These are phyloP conservation scores for Lipomyces anomalus DNA, from an alignment of 805 yeast species.

Conservation along the genomic window DNA sequence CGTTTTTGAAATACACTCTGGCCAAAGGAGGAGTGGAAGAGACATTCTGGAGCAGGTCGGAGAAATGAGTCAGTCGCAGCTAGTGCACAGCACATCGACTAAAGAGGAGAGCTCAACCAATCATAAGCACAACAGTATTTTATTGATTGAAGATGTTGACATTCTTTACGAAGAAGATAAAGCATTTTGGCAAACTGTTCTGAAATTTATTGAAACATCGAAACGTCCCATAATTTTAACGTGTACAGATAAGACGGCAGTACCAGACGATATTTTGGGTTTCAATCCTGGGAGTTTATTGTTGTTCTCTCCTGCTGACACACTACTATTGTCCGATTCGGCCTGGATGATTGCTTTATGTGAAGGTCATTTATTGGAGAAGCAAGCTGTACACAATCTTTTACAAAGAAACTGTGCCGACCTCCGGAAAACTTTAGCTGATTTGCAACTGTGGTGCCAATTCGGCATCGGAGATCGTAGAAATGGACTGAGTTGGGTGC, in stretches of 20 bases:
- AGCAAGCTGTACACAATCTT: constrained; percentile 20
- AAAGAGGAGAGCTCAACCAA: neutral
- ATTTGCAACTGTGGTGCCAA: constrained; percentile 28
- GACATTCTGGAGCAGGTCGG: constrained; percentile 59
- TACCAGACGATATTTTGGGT: constrained; percentile 48
- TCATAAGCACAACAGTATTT: constrained; percentile 53
- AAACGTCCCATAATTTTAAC: constrained; percentile 68
- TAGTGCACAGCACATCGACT: constrained; percentile 46
- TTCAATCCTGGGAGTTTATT: constrained; percentile 39
- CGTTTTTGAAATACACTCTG: constrained; percentile 74
- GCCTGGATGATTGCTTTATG: constrained; percentile 32
- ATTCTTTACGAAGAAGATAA: constrained; percentile 69
- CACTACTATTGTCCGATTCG: constrained; percentile 25
- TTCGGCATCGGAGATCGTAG: constrained; percentile 24
- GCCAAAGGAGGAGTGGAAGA: constrained; percentile 66
- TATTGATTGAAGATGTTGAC: constrained; percentile 83
- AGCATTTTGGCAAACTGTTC: constrained; percentile 72
- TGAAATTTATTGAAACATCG: constrained; percentile 52
- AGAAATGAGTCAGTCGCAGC: constrained; percentile 79
- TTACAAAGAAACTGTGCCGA: constrained; percentile 26
- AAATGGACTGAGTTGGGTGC: constrained; percentile 21
- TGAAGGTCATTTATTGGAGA: constrained; percentile 34
- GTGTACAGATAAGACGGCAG: constrained; percentile 44
- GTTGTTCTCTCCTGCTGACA: constrained; percentile 27
- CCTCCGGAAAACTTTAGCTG: constrained; percentile 16